Evolutionary conservation across 2,329 filamentous ascomycete genomes (phyloP), one percentile per base, ranked within the genome.

Genomic region (Botrytis squamosa): DNA sequence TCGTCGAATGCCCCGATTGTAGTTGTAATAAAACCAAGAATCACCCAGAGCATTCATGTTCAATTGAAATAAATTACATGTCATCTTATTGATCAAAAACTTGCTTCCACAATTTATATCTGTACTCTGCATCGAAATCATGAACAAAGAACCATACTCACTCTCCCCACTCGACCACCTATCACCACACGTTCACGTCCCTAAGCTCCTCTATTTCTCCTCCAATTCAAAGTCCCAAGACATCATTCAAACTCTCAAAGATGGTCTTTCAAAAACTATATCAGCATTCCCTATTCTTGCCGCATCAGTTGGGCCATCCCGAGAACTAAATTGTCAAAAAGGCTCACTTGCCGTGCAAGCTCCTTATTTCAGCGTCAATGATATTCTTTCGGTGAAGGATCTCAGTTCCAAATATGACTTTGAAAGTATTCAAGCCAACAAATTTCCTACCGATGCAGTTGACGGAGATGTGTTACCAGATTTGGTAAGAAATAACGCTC

Each of bases 371-470:
- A 25, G 33, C 4, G 64, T 52, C 44, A 20, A 67, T 33, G 29
- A 67, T 2, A 67, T 67, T 12, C 64, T 67, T 14, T 46, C 64
- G 7, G 64, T 67, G 25, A 52, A 67, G 46, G 64, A 67, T 25
- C 36, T 67, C 20, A 67, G 64, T 44, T 49, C 20, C 22, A 67
- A 67, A 52, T 67, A 67, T 29, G 44, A 67, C 49, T 67, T 67
- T n/a, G 22, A 67, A 46, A 67, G 42, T n/a, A 67, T 67, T 7
- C 44, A 16, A 36, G 29, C 42, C 44, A 52, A 25, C 4, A 9
- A 20, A n/a, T 67, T 67, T 18, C 64, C 64, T 2, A 67, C 64
- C 16, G 64, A 67, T 52, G 64, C 64, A 49, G 42, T 67, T 8
- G 46, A 52, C 38, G 64, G 16, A 20, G 42, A 67, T 67, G 64